These are phyloP conservation scores for Beauveria sp. DNA, from an alignment of 2,329 filamentous ascomycete genomes.

Conservation along the genomic window DNA sequence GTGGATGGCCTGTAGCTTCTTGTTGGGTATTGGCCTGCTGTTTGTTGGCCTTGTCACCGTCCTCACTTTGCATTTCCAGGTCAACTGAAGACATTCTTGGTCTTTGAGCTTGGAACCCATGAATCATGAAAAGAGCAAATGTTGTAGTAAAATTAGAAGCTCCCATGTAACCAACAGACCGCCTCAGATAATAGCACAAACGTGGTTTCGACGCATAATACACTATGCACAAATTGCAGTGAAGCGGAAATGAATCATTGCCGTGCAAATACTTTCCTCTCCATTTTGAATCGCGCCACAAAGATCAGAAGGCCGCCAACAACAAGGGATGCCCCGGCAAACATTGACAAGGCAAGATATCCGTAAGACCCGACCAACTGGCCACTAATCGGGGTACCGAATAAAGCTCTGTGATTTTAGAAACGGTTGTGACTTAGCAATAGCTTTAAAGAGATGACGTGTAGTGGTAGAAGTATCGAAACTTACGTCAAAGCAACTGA, in stretches of 20 bases:
- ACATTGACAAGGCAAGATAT: slow-evolving; percentile 6
- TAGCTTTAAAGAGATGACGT: background rate
- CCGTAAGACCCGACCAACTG: background rate
- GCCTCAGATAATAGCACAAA: background rate
- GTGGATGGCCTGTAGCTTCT: too few species aligned
- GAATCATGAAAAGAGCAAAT: too few species aligned
- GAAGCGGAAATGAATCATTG: background rate
- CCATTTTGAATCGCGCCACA: background rate
- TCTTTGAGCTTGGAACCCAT: too few species aligned
- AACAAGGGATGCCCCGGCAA: background rate
- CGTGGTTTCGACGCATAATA: background rate
- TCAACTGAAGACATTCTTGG: too few species aligned
- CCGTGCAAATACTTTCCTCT: background rate
- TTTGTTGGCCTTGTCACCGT: too few species aligned
- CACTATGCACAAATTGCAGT: background rate
- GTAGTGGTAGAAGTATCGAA: background rate
- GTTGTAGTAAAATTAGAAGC: too few species aligned
- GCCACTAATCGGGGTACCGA: slow-evolving; percentile 5
- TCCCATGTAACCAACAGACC: too few species aligned
- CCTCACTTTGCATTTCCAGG: too few species aligned
- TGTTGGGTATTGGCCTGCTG: too few species aligned
- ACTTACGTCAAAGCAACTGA: slow-evolving; percentile 5
- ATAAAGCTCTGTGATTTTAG: background rate
- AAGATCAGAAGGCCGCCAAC: background rate
- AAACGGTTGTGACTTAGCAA: background rate